A percentile compares a stretch with the other conserved stretches of the same genome.
Conservation (phyloP, 164 flowering plant species). For the Magnolia sinica region DNA sequence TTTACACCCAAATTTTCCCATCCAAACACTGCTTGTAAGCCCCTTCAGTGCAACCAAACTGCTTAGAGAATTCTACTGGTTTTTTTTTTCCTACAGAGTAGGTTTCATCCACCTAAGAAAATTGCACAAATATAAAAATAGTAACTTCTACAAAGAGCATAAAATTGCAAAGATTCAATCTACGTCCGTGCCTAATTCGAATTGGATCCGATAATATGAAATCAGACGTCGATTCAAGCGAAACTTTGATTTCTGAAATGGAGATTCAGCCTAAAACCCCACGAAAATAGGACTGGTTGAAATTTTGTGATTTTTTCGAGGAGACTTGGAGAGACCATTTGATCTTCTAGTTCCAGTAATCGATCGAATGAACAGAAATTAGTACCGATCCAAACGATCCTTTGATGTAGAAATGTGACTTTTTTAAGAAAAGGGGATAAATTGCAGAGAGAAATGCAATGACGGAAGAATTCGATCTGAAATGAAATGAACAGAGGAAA, state of each 20-base stretch:
- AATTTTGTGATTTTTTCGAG: background rate
- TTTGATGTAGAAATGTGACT: background rate
- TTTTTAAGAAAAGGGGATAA: background rate
- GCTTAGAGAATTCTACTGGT: background rate
- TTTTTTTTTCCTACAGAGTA: background rate
- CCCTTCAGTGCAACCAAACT: background rate
- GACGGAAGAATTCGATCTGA: background rate
- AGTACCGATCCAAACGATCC: background rate
- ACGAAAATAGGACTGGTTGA: background rate
- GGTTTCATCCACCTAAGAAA: background rate
- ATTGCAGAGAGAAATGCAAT: background rate
- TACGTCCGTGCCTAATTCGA: background rate
- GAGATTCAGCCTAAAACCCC: background rate
- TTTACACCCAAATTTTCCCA: no score
- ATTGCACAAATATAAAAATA: background rate
- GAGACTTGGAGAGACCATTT: background rate
- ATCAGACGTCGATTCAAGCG: background rate
- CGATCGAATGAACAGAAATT: background rate
- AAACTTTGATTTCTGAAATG: background rate
- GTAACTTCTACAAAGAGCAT: background rate
- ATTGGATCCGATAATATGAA: background rate
- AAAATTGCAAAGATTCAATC: background rate
- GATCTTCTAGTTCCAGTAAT: background rate
- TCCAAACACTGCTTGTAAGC: no score
- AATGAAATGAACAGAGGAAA: background rate